Percentiles rank a stretch among this genome's conserved stretches.
Evolutionary conservation across 495 filamentous ascomycete species (phyloP).

Genomic region (Penicillium malachiteum): DNA sequence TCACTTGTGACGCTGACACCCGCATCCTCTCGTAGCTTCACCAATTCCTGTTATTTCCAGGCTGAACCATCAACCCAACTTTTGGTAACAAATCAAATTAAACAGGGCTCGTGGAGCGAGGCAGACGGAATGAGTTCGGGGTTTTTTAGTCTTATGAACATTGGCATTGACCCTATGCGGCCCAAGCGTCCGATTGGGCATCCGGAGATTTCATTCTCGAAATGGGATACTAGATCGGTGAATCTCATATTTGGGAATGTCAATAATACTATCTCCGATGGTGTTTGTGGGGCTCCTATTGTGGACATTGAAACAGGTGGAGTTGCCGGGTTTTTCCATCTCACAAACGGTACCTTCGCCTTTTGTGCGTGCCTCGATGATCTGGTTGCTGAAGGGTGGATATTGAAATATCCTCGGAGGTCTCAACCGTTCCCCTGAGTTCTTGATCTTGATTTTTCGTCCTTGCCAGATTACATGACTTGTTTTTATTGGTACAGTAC

Average conservation of each 20-base stretch:
- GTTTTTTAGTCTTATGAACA: conserved; percentile 16
- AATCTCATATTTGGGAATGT: conserved; percentile 23
- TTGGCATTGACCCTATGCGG: conserved; percentile 3
- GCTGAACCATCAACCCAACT: conserved; percentile 16
- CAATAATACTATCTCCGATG: conserved; percentile 21
- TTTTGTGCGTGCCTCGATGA: conserved; percentile 24
- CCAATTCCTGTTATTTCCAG: conserved; percentile 27
- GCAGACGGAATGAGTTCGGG: conserved; percentile 21
- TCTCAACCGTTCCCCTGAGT: too few species aligned
- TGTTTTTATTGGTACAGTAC: too few species aligned
- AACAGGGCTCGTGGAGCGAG: conserved; percentile 18
- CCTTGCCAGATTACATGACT: too few species aligned
- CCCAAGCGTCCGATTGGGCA: conserved; percentile 19
- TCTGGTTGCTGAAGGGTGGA: conserved; percentile 30
- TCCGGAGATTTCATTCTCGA: conserved; percentile 15
- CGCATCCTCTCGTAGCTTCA: conserved; percentile 18
- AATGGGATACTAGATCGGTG: conserved; percentile 15
- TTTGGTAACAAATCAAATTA: conserved; percentile 2
- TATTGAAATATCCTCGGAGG: too few species aligned
- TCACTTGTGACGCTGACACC: conserved; percentile 23
- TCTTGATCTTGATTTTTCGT: too few species aligned
- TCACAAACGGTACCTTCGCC: conserved; percentile 25
- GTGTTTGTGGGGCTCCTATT: conserved; percentile 29
- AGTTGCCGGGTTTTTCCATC: conserved; percentile 29
- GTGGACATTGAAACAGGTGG: conserved; percentile 24